Evolutionary conservation across 169 alveolate species (phyloP).

Genomic region (Plasmodium chabaudi): DNA sequence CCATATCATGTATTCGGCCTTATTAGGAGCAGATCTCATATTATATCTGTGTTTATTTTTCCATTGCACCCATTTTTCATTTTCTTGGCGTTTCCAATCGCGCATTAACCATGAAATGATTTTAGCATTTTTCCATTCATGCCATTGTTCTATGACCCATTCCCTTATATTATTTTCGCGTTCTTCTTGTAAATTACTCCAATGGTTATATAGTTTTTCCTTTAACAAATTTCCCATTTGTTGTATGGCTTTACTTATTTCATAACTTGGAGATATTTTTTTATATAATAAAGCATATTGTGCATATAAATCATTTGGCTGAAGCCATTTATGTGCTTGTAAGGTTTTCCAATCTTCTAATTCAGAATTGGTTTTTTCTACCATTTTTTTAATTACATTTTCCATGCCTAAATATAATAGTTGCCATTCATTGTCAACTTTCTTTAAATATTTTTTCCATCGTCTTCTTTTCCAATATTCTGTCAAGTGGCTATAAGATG

Average conservation of each 20-base stretch:
- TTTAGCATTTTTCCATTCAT: slow-evolving; percentile 1
- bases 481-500: not conserved
- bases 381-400: slow-evolving; percentile 8
- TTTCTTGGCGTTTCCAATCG: not conserved
- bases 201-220: not conserved
- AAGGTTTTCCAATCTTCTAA: slow-evolving; percentile 11
- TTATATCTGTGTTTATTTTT: not conserved
- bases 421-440: slow-evolving; percentile 30
- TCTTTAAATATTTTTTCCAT: slow-evolving; percentile 24
- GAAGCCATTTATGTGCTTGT: slow-evolving; percentile 10
- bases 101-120: not conserved
- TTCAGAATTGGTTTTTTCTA: slow-evolving; percentile 9
- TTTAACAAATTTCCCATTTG: not conserved
- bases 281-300: not conserved
- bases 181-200: slow-evolving; percentile 13
- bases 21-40: not conserved
- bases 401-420: slow-evolving; percentile 28
- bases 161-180: slow-evolving; percentile 1
- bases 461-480: slow-evolving; percentile 28
- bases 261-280: not conserved
- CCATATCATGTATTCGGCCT: not conserved
- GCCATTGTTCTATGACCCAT: slow-evolving; percentile 40
- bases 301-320: not conserved
- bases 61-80: not conserved
- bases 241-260: slow-evolving; percentile 10